Evolutionary conservation across 208 protist species (phyloP).

Genomic region (Trypanosoma lewisi): DNA sequence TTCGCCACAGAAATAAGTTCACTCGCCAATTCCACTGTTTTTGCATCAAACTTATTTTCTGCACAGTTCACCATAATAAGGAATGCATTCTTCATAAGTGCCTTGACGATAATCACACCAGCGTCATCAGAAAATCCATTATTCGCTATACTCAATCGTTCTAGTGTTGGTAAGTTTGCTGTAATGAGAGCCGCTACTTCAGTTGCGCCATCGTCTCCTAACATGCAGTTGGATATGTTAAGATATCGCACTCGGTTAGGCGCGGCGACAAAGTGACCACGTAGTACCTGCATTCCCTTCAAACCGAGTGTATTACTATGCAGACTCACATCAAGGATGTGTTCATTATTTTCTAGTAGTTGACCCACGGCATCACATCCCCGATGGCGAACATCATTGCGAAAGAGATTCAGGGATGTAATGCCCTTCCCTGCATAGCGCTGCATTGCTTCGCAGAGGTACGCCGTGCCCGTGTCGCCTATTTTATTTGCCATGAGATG

Average conservation of each 20-base stretch:
- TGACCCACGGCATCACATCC: constrained; percentile 66
- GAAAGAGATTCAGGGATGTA: constrained; percentile 71
- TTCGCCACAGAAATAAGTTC: constrained; percentile 51
- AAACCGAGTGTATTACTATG: constrained; percentile 76
- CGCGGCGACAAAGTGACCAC: constrained; percentile 34
- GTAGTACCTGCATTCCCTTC: constrained; percentile 62
- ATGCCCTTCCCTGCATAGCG: constrained; percentile 61
- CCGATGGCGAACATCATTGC: constrained; percentile 62
- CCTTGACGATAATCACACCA: constrained; percentile 39
- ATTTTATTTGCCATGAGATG: constrained; percentile 70
- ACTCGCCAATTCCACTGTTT: constrained; percentile 48
- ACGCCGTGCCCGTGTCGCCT: constrained; percentile 62
- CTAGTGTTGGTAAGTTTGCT: constrained; percentile 50
- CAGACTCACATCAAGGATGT: constrained; percentile 71
- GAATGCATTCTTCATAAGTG: constrained; percentile 59
- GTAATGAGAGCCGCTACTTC: constrained; percentile 63
- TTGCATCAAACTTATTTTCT: constrained; percentile 59
- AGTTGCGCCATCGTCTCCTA: constrained; percentile 77
- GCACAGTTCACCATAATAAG: constrained; percentile 53
- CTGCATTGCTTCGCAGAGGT: constrained; percentile 69
- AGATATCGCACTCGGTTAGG: constrained; percentile 49
- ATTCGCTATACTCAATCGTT: constrained; percentile 61
- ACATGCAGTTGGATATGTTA: constrained; percentile 70
- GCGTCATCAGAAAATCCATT: constrained; percentile 76
- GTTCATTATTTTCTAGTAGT: constrained; percentile 53